Percentiles rank a stretch among this genome's conserved stretches.
These are phyloP conservation scores for Suillus lakei DNA, from an alignment of 768 basidiomycete species.

Conservation along the genomic window DNA sequence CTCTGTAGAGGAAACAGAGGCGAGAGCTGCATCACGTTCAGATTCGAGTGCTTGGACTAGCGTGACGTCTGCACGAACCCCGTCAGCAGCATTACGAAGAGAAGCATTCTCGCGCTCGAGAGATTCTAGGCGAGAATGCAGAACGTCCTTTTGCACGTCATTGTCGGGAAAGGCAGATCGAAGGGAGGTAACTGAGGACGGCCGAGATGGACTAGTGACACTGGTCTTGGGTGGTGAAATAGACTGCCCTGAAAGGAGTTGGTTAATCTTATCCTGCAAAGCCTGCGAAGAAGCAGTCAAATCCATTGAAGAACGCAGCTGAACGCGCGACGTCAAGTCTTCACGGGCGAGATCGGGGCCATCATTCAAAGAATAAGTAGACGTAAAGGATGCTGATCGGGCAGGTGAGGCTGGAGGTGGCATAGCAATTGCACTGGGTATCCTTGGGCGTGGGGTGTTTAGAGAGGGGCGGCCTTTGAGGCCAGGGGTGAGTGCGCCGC, in stretches of 20 bases:
- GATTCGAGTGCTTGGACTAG: slow-evolving; percentile 38
- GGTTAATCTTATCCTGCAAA: slow-evolving; percentile 55
- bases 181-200: slow-evolving; percentile 34
- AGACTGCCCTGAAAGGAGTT: slow-evolving; percentile 42
- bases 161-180: slow-evolving; percentile 44
- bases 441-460: slow-evolving; percentile 62
- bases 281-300: slow-evolving; percentile 44
- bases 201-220: slow-evolving; percentile 15
- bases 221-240: slow-evolving; percentile 7
- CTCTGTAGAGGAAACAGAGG: slow-evolving; percentile 49
- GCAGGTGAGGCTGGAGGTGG: slow-evolving; percentile 77
- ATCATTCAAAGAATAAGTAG: slow-evolving; percentile 45
- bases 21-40: slow-evolving; percentile 49
- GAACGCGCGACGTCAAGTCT: slow-evolving; percentile 16
- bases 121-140: slow-evolving; percentile 51
- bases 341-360: slow-evolving; percentile 17
- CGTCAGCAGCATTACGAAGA: slow-evolving; percentile 44
- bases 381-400: slow-evolving; percentile 35
- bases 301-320: slow-evolving; percentile 34
- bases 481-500: slow-evolving; percentile 22
- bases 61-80: slow-evolving; percentile 26
- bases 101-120: slow-evolving; percentile 75
- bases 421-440: slow-evolving; percentile 80
- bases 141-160: slow-evolving; percentile 15
- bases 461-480: slow-evolving; percentile 39